Evolutionary conservation across 83 land plant genomes (phyloP), one percentile per base, ranked within the genome.

Genomic region (Thuja plicata): DNA sequence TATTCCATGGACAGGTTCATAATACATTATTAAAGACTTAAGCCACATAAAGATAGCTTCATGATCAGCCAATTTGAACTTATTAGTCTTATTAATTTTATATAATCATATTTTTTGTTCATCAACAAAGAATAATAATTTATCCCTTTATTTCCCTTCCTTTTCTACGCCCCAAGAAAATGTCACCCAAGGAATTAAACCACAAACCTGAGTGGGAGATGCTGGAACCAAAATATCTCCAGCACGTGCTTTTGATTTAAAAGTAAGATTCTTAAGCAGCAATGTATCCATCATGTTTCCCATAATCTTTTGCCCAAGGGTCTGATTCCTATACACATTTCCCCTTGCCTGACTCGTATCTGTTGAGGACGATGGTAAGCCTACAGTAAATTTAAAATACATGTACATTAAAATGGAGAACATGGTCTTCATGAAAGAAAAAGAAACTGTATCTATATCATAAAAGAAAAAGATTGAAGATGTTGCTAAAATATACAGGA

Each of bases 271-370:
- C 91, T 97, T 96, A 40, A 95, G 66, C 74, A 96, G 89, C 66
- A 95, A 87, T 54, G 96, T 96, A 91, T 97, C 99, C 99, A 98
- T 96, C 93, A 98, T 90, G 88, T 95, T 96, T 45, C 97, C 99
- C 95, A 97, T 93, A 35, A 97, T 87, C 86, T 92, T 91, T 88
- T 97, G 97, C 73, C 99, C 98, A 79, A 94, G 87, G 37, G 95
- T 91, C 88, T 97, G 97, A 91, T 87, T 93, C 19, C 91, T 91
- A 79, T 93, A 96, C 3, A 91, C 84, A 60, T 89, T 87, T 77
- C 76, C 92, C 81, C 73, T 89, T 85, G 91, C 11, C 30, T 60
- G 90, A 50, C 80, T 90, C 34, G 76, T 40, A 79, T 87, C 90
- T 34, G 86, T 88, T 70, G 92, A 88, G n/a, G 94, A 93, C 16